Percentiles rank a stretch among this genome's conserved stretches.
Conservation (phyloP, 495 filamentous ascomycete species). For the Daldinia concentrica region DNA sequence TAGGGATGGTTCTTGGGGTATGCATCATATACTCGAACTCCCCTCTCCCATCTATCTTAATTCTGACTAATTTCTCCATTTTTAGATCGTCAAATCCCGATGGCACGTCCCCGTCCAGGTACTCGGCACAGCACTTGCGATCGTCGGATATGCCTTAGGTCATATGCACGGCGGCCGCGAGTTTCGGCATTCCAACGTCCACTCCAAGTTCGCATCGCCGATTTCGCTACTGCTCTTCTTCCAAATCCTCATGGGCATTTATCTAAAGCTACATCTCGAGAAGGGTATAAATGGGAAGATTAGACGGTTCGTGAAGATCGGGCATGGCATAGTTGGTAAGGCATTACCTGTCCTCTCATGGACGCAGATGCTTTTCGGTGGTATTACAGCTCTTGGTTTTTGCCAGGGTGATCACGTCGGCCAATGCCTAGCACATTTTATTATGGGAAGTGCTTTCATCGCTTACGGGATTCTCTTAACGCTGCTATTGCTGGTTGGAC, state of each 20-base stretch:
- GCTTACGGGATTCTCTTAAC: constrained; percentile 90
- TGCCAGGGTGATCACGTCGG: constrained; percentile 90
- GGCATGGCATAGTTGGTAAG: constrained; percentile 87
- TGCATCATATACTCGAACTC: constrained; percentile 39
- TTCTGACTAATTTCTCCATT: constrained; percentile 8
- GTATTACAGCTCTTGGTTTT: constrained; percentile 93
- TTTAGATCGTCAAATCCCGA: constrained; percentile 83
- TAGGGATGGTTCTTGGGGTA: constrained; percentile 96
- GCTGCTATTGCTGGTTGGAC: constrained; percentile 86
- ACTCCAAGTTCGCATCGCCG: constrained; percentile 79
- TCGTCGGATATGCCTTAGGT: constrained; percentile 89
- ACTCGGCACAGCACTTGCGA: constrained; percentile 74
- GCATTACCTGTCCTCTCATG: constrained; percentile 85
- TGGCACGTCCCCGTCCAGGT: constrained; percentile 95
- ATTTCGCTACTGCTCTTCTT: constrained; percentile 79
- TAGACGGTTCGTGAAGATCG: constrained; percentile 72
- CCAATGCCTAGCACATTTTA: constrained; percentile 96
- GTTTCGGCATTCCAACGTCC: constrained; percentile 79
- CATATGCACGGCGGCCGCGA: constrained; percentile 89
- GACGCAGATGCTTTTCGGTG: constrained; percentile 97
- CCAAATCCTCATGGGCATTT: constrained; percentile 84
- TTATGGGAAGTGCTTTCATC: constrained; percentile 98
- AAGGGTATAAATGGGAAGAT: constrained; percentile 83
- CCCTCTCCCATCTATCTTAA: neutral
- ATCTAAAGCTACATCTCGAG: constrained; percentile 88